A percentile compares a stretch with the other conserved stretches of the same genome.
Conservation (phyloP, 2,329 filamentous ascomycete genomes). For the Aspergillus bombycis region DNA sequence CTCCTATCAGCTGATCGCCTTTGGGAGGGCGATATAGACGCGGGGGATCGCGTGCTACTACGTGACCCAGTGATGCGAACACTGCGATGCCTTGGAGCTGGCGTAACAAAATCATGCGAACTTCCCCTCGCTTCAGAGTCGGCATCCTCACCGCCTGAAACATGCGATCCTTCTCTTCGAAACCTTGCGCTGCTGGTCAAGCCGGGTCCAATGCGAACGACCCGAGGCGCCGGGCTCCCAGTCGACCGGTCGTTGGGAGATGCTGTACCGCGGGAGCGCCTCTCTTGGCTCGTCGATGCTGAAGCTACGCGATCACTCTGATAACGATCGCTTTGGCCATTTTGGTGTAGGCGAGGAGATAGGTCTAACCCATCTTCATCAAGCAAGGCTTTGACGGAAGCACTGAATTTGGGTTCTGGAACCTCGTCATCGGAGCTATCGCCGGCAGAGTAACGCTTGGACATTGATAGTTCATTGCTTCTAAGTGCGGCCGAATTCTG, state of each 20-base stretch:
- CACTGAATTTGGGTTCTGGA: slow-evolving; percentile 86
- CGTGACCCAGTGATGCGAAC: slow-evolving; percentile 47
- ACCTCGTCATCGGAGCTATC: slow-evolving; percentile 97
- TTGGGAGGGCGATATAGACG: slow-evolving; percentile 41
- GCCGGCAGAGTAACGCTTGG: slow-evolving; percentile 54
- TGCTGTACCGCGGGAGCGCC: slow-evolving; percentile 38
- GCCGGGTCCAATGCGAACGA: slow-evolving; percentile 43
- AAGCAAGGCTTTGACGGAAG: slow-evolving; percentile 84
- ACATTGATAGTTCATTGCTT: slow-evolving; percentile 24
- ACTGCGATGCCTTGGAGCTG: slow-evolving; percentile 48
- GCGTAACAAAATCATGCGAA: slow-evolving; percentile 48
- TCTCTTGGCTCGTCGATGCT: slow-evolving; percentile 33
- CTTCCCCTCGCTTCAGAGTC: slow-evolving; percentile 28
- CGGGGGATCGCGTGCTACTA: slow-evolving; percentile 45
- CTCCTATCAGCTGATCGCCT: slow-evolving; percentile 35
- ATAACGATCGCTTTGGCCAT: slow-evolving; percentile 26
- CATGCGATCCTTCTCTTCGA: slow-evolving; percentile 43
- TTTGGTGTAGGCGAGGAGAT: slow-evolving; percentile 47
- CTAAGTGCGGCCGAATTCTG: slow-evolving; percentile 21
- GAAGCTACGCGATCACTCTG: slow-evolving; percentile 30
- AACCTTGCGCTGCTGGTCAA: slow-evolving; percentile 33
- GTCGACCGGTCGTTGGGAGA: slow-evolving; percentile 42
- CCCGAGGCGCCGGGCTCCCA: slow-evolving; percentile 47
- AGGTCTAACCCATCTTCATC: slow-evolving; percentile 55
- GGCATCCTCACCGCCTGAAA: slow-evolving; percentile 39